A percentile compares a stretch with the other conserved stretches of the same genome.
Evolutionary conservation across 768 basidiomycete genomes (phyloP).

Genomic region (Tulasnella sp.): DNA sequence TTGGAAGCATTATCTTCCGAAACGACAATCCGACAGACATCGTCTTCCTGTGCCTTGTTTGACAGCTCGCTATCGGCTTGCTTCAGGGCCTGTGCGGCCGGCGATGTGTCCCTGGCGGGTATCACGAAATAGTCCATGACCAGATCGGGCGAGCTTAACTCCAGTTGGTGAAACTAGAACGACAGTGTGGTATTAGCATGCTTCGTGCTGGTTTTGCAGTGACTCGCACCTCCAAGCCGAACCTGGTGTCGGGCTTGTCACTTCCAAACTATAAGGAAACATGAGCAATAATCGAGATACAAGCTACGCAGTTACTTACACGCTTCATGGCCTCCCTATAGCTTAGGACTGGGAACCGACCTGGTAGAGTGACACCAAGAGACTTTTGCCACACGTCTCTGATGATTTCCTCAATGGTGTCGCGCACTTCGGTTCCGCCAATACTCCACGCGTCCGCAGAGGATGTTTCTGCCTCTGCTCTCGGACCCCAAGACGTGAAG

Average conservation of each 20-base stretch:
- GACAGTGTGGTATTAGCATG: background rate
- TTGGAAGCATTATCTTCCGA: too few species aligned
- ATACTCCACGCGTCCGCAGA: slow-evolving; percentile 55
- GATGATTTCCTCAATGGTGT: slow-evolving; percentile 63
- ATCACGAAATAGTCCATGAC: slow-evolving; percentile 2
- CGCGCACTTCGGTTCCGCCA: slow-evolving; percentile 71
- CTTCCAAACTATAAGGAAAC: slow-evolving; percentile 59
- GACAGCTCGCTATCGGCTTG: too few species aligned
- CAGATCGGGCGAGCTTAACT: background rate
- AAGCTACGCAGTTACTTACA: slow-evolving; percentile 30
- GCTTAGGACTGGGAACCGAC: slow-evolving; percentile 66
- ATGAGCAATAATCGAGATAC: slow-evolving; percentile 4
- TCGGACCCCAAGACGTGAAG: slow-evolving; percentile 71
- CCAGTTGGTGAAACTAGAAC: background rate
- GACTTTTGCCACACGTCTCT: slow-evolving; percentile 62
- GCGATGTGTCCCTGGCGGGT: too few species aligned
- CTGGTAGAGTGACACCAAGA: slow-evolving; percentile 48
- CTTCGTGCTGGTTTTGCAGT: background rate
- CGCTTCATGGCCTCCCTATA: slow-evolving; percentile 84
- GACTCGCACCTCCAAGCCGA: slow-evolving; percentile 64
- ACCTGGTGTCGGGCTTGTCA: slow-evolving; percentile 89
- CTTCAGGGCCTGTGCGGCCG: too few species aligned
- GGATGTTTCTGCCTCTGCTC: slow-evolving; percentile 17
- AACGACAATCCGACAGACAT: too few species aligned
- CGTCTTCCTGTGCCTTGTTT: too few species aligned